Evolutionary conservation across 352 stramenopile genomes (phyloP), one percentile per base, ranked within the genome.

Genomic region (Phytophthora aleatoria): DNA sequence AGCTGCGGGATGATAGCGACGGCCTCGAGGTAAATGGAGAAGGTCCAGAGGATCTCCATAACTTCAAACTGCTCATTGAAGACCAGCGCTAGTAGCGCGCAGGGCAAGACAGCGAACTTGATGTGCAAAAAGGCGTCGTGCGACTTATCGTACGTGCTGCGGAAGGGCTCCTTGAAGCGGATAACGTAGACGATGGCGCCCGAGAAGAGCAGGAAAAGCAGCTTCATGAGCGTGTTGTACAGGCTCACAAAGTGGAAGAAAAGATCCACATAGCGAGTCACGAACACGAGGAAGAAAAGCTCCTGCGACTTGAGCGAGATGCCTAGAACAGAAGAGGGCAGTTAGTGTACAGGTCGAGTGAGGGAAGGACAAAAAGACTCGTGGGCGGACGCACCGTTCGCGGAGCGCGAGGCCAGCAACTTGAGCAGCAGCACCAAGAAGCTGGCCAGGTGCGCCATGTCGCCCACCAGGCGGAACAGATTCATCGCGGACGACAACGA

Each of bases 181-280:
- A 99, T 99, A 60, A 98, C 96, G 87, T 99, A 99, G 56, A 99
- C 94, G 69, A 99, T 99, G 50, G 90, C 95, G 33, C 94, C 89
- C 50, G 97, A 99, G 48, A 97, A 94, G 43, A 76, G 74, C 52
- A 99, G 96, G 80, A 99, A 99, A 8, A 99, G 75, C 24, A 99
- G 65, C 79, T 99, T 99, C 97, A 99, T 99, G 48, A 90, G 64
- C 28, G 92, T 98, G 80, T 99, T 99, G 89, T 99, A 99, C 16
- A 99, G 47, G 55, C 89, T 94, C 74, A 97, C 87, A 60, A 91
- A 96, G 77, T 94, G 87, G 66, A 94, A 98, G 69, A 99, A 99
- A 6, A 99, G 83, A 67, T 99, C 98, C 50, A 99, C 72, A 83
- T 99, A 99, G 45, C 91, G 93, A 20, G 96, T 98, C 12, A 99